Base-by-base conservation (phyloP, 225 moss, liverwort and hornwort species). In the Bryum argenteum region DNA sequence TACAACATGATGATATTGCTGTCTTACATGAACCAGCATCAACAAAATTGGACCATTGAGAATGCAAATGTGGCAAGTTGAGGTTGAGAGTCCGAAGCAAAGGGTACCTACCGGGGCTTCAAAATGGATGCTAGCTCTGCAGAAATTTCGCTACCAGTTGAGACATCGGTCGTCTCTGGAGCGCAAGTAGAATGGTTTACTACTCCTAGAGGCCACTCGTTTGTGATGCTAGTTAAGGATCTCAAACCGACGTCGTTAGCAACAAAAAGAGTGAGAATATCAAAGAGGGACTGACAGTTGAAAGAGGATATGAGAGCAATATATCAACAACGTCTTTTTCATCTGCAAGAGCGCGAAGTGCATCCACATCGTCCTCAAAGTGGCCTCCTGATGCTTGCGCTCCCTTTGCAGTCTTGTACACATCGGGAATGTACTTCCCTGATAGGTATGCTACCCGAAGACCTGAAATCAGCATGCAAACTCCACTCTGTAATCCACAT, bases 351-450 rank as follows among this genome's bases (percentile, higher is more conserved):
- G 98, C 98, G 47, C 98, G 98, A 19, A 98, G 74, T 11, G 91
- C 90, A 83, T 98, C 98, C 54, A 98, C 94, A 67, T 98, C 98
- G 69, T 98, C 98, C 82, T 98, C 98, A 62, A 89, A 91, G 70
- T 91, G 86, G 54, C 94, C 98, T 84, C 98, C 98, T 73, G 88
- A 89, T 63, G 91, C 84, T 73, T 84, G 88, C 8, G 94, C 94
- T 55, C 82, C 92, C 63, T 81, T 98, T 3, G 94, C 89, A 80
- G 89, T 88, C 50, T 88, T 81, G 78, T 89, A 98, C 48, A 98
- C 78, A 26, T 87, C 79, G 10, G 91, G 70, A 70, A 74, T 72
- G 68, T 82, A 85, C 58, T 89, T 92, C 42, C 94, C 98, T 43
- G 89, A 88, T 60, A 98, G 83, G 39, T 92, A 98, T 3, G 91